phyloP scores from a whole-genome alignment of 2,329 filamentous ascomycete genomes.

The Acarospora socialis region DNA sequence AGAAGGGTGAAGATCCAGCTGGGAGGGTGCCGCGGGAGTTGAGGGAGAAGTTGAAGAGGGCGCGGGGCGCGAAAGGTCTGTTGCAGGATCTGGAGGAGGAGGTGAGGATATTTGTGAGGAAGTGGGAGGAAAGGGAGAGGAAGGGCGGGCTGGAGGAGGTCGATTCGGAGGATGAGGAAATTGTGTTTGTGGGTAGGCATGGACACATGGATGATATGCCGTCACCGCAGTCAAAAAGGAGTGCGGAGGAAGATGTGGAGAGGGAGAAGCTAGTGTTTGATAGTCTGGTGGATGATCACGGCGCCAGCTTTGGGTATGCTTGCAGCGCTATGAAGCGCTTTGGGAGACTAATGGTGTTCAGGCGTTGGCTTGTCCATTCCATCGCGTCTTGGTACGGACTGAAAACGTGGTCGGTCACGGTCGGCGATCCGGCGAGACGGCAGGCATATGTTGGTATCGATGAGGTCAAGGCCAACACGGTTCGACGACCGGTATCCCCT shows the following conservation, averaged over 20 bases:
- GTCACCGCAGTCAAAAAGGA: slow-evolving; percentile 37
- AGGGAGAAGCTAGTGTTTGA: slow-evolving; percentile 67
- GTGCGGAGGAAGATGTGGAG: slow-evolving; percentile 38
- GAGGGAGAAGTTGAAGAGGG: slow-evolving; percentile 64
- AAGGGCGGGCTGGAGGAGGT: slow-evolving; percentile 33
- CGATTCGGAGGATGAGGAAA: slow-evolving; percentile 59
- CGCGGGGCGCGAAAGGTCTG: slow-evolving; percentile 62
- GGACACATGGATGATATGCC: slow-evolving; percentile 48
- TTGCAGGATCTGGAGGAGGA: slow-evolving; percentile 76
- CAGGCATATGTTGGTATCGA: slow-evolving; percentile 69
- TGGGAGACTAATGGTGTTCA: slow-evolving; percentile 23
- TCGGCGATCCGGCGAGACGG: slow-evolving; percentile 54
- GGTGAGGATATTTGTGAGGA: slow-evolving; percentile 57
- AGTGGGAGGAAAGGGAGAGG: slow-evolving; percentile 42
- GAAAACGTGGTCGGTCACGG: slow-evolving; percentile 64
- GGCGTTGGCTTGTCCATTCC: slow-evolving; percentile 83
- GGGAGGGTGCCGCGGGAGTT: slow-evolving; percentile 59
- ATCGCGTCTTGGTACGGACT: slow-evolving; percentile 88
- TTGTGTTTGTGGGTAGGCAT: slow-evolving; percentile 71
- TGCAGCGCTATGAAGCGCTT: slow-evolving; percentile 6
- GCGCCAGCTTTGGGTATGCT: slow-evolving; percentile 67
- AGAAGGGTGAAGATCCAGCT: slow-evolving; percentile 17
- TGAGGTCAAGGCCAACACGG: slow-evolving; percentile 34
- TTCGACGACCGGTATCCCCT: too few species aligned
- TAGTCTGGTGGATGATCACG: slow-evolving; percentile 57